Base-by-base conservation (phyloP, 1,284 basidiomycete genomes). In the Sporisorium scitamineum region DNA sequence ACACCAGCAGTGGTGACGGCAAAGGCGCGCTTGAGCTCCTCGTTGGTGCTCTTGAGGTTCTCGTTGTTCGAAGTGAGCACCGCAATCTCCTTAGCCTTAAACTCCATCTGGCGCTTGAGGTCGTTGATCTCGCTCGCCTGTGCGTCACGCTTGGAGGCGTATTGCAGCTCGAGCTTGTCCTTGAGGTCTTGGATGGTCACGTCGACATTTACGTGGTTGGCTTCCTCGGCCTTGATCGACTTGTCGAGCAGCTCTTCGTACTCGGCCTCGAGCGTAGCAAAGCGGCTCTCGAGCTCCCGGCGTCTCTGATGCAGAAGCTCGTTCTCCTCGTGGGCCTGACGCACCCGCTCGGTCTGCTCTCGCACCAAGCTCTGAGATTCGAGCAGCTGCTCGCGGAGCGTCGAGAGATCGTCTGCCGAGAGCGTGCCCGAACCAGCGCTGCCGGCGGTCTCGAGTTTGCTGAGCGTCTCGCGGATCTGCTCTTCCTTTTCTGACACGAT, bases 1-100 rank as follows among this genome's bases (percentile, higher is more conserved):
- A 96, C 94, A 60, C 95, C 95, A 67, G 95, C 94, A 62, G 95
- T 95, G 27, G 96, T 96, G 60, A 95, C 93, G 54, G 94, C 94
- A 83, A 99, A 95, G 8, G 84, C 83, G 26, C 79, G 70, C 90
- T 99, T 98, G 60, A 99, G 90, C 86, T 99, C 97, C 85, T 99
- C 97, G 84, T 98, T 97, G 76, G 97, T 93, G 81, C 93, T 92
- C 88, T 96, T 95, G 81, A 98, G 89, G 83, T 92, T 93, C 83
- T 99, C 95, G 71, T 97, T 92, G 26, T 93, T 92, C 54, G 91
- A 90, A 78, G 94, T 92, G 67, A 97, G 88, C 67, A 90, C 91
- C 64, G 93, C 91, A 66, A 94, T 90, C 87, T 99, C 97, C 78
- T 92, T 92, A 55, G 88, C 88, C 84, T 92, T 93, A 83, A 93